phyloP scores from a whole-genome alignment of 2,329 filamentous ascomycete species.

The Taxawa tesnikishii region DNA sequence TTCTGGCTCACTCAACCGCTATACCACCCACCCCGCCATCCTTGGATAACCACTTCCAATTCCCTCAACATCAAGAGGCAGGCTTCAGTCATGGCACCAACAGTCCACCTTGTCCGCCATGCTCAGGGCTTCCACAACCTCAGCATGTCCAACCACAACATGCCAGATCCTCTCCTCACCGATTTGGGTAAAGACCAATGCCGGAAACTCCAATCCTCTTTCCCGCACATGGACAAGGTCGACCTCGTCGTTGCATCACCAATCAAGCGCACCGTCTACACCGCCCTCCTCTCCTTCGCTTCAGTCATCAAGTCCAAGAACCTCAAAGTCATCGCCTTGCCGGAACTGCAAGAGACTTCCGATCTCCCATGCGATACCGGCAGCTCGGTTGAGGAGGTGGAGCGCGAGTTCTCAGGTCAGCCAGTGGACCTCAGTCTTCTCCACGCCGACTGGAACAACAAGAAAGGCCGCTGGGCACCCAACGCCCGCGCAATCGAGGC shows the following conservation, averaged over 20 bases:
- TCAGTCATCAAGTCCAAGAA: constrained; percentile 35
- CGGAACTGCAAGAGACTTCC: constrained; percentile 68
- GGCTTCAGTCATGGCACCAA: constrained; percentile 29
- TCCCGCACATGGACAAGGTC: constrained; percentile 53
- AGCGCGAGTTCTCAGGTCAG: constrained; percentile 46
- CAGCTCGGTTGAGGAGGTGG: constrained; percentile 41
- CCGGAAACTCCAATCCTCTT: constrained; percentile 44
- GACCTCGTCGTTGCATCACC: constrained; percentile 68
- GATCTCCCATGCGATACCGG: constrained; percentile 67
- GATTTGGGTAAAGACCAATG: constrained; percentile 67
- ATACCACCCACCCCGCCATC: too few species aligned
- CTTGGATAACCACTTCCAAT: too few species aligned
- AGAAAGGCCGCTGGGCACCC: constrained; percentile 38
- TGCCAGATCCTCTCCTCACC: constrained; percentile 72
- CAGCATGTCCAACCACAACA: constrained; percentile 50
- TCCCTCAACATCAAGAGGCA: too few species aligned
- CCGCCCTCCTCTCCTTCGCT: constrained; percentile 58
- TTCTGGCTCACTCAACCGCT: too few species aligned
- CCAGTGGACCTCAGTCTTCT: constrained; percentile 54
- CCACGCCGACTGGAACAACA: constrained; percentile 54
- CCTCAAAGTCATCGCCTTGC: constrained; percentile 51
- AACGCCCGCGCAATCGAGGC: constrained; percentile 40
- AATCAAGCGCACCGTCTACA: constrained; percentile 69
- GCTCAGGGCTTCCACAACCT: constrained; percentile 73
- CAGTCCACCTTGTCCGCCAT: constrained; percentile 59